Evolutionary conservation across 1,284 basidiomycete genomes (phyloP), one percentile per base, ranked within the genome.

Genomic region (Leccinum subspadiceum): DNA sequence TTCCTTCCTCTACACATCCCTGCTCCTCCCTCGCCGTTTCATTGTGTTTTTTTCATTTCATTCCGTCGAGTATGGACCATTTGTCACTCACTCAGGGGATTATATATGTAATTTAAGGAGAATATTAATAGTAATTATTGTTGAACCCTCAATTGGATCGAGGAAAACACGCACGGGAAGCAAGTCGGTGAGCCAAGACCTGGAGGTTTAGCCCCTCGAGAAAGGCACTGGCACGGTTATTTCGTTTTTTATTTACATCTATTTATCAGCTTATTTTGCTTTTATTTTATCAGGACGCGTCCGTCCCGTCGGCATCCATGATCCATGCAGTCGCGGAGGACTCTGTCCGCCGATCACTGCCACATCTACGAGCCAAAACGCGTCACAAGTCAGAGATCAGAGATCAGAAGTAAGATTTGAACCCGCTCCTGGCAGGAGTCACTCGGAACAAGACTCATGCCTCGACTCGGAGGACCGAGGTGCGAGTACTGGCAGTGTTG

Each of bases 61-160:
- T 64, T 69, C 64, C 65, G 66, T 62, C 55, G 60, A 62, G 63
- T 58, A 73, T 70, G 69, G 68, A 69, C 64, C 3, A 65, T 73
- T 67, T 67, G 64, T 73, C 66, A 69, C 22, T 22, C 20, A 13
- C 61, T 20, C 58, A 58, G 54, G 58, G 52, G 62, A 56, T 57
- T 63, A 24, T 26, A 49, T 72, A 64, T 72, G 68, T 73, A 73
- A 71, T 64, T 57, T 62, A 70, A 59, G 7, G 20, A 46, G 17
- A 20, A 46, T 20, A 46, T 46, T 46, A 46, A 46, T 46, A 7
- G 6, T 46, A 20, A 46, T 46, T 20, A 46, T 20, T 7, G 20
- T 12, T 46, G 20, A 20, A 46, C 3, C 41, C 10, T 46, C 10
- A 44, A 2, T 44, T 44, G 41, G 3, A 46, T 46, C 29, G 13